Evolutionary conservation across 2,329 filamentous ascomycete species (phyloP).

Genomic region (Aspergillus novoparasiticus): DNA sequence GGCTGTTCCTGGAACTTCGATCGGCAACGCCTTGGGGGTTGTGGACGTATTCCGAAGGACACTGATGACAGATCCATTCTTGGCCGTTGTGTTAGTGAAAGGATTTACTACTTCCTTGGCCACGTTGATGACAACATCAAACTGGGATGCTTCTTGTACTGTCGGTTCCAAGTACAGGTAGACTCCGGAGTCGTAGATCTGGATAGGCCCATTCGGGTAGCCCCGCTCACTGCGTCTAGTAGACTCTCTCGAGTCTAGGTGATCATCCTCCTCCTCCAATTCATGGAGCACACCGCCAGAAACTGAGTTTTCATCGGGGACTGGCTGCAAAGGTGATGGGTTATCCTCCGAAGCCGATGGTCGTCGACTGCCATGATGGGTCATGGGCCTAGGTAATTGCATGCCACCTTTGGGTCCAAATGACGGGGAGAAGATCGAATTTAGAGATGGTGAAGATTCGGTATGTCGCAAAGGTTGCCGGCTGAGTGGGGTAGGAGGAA

Average conservation of each 20-base stretch:
- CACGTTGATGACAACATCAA: conserved; percentile 67
- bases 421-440: conserved; percentile 55
- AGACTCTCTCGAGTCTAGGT: conserved; percentile 55
- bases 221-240: conserved; percentile 64
- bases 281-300: conserved; percentile 44
- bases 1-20: conserved; percentile 47
- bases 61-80: conserved; percentile 45
- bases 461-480: conserved; percentile 61
- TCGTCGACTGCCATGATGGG: conserved; percentile 33
- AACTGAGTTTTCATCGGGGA: conserved; percentile 30
- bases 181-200: conserved; percentile 64
- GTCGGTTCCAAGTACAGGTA: conserved; percentile 67
- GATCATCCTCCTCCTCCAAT: conserved; percentile 54
- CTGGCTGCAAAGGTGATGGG: conserved; percentile 28
- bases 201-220: conserved; percentile 66
- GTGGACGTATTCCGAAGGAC: conserved; percentile 52
- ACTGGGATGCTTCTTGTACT: conserved; percentile 59
- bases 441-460: conserved; percentile 63
- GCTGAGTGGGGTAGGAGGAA: conserved; percentile 61
- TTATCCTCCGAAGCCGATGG: conserved; percentile 35
- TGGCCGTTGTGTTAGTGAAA: conserved; percentile 43
- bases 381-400: conserved; percentile 48
- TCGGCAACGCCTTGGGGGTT: conserved; percentile 35
- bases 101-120: conserved; percentile 67
- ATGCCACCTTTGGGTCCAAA: conserved; percentile 54